Base-by-base conservation (phyloP, 257 asterid species). In the Plectranthus barbatus region DNA sequence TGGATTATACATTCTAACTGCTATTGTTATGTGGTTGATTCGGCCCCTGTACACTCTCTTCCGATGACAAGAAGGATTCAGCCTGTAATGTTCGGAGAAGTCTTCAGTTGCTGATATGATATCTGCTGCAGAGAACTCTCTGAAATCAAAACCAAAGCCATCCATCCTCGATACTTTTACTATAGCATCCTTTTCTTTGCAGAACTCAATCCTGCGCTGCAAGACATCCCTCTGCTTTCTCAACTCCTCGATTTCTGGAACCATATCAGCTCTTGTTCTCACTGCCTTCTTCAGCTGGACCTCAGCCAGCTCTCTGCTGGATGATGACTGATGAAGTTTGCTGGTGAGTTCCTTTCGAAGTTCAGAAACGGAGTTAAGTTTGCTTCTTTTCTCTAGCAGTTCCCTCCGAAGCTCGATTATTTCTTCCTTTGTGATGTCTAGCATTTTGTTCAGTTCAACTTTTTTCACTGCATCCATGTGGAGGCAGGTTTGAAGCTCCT, bases 201-300 rank as follows among this genome's bases (percentile, higher is more conserved):
- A 85, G 60, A 85, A 87, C 63, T 83, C 88, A 5, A 82, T 84
- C 39, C 90, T 77, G 15, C 80, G 88, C 51, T 77, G 83, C 12
- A 84, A 64, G 47, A 83, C 82, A 47, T 73, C 79, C 59, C 83
- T 79, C 39, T 83, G 83, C 48, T 66, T 63, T 56, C 87, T 78
- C 20, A 81, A 62, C 10, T 76, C 76, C 73, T 83, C 91, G 2
- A 83, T 85, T 56, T 81, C 87, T 53, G 56, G 69, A 62, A 87
- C 75, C 74, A 79, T 76, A 18, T 79, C 70, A 4, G 74, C 67
- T 70, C 86, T 77, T 18, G 44, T 60, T n/a, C 57, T 56, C 48
- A 76, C 83, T 21, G 79, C 75, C 53, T 72, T 81, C 72, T 81
- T 87, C 11, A 87, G 69, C 66, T 76, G 86, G 26, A 57, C 44